Evolutionary conservation across 176 grass and related monocot genomes (phyloP).

Genomic region (Olyra latifolia): DNA sequence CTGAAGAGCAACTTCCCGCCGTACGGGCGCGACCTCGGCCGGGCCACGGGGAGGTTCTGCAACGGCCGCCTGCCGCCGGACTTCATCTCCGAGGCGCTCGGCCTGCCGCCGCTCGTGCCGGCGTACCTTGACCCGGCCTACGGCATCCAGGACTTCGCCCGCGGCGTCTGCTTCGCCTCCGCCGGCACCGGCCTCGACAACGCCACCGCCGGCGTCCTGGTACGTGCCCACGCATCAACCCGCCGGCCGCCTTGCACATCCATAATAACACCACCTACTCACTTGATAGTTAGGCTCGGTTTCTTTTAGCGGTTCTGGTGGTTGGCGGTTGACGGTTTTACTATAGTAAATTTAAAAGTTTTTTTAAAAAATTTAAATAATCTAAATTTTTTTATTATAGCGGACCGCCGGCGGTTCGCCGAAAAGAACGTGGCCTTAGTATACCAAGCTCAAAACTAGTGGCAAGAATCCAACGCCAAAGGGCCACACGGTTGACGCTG

Average conservation of each 20-base stretch:
- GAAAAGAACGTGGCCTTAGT: no score
- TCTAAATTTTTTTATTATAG: no score
- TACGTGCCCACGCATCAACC: conserved; percentile 22
- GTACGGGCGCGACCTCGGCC: conserved; percentile 73
- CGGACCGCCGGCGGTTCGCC: no score
- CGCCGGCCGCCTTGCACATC: neutral
- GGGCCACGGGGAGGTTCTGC: conserved; percentile 79
- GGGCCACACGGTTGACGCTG: no score
- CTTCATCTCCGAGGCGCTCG: conserved; percentile 78
- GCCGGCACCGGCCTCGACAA: conserved; percentile 89
- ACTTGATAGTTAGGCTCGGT: no score
- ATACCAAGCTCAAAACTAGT: no score
- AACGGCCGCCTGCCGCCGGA: conserved; percentile 74
- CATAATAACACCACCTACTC: neutral
- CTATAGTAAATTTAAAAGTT: no score
- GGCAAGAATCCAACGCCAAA: no score
- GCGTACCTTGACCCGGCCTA: conserved; percentile 80
- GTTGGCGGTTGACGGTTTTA: no score
- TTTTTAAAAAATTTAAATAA: no score
- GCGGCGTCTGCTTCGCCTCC: conserved; percentile 89
- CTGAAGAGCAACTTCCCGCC: conserved; percentile 86
- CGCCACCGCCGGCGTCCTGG: conserved; percentile 73
- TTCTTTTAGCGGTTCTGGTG: no score
- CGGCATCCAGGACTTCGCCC: conserved; percentile 69
- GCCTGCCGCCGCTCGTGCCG: conserved; percentile 73